These are phyloP conservation scores for Trypanosoma melophagium DNA, from an alignment of 208 protist species.

Conservation along the genomic window DNA sequence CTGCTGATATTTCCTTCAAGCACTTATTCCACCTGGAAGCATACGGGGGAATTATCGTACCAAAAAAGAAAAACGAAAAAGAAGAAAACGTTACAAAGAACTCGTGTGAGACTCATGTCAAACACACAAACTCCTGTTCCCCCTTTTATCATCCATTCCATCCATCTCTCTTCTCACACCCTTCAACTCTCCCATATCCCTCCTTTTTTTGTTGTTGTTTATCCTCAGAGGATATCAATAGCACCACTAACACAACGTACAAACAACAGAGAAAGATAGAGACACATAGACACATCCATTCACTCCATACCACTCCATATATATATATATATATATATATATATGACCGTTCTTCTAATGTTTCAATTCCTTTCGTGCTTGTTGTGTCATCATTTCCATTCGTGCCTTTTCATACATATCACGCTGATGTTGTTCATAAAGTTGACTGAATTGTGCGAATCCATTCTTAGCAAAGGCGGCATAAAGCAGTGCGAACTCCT, in stretches of 20 bases:
- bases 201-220: conserved; percentile 15
- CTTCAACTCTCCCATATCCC: background rate
- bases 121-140: too few relatives aligned
- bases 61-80: too few relatives aligned
- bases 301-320: background rate
- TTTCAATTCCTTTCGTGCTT: conserved; percentile 63
- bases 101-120: too few relatives aligned
- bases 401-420: conserved; percentile 67
- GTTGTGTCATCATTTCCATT: conserved; percentile 59
- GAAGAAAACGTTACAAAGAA: too few relatives aligned
- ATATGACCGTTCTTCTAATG: conserved; percentile 31
- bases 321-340: background rate
- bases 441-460: conserved; percentile 60
- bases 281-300: conserved; percentile 3
- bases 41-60: too few relatives aligned
- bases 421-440: conserved; percentile 77
- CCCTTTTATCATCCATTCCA: background rate
- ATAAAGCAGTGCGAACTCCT: conserved; percentile 84
- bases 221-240: too few relatives aligned
- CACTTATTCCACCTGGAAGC: too few relatives aligned
- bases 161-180: background rate
- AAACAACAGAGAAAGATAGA: background rate
- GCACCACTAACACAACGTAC: too few relatives aligned
- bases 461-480: conserved; percentile 55
- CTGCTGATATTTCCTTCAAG: too few relatives aligned